Base-by-base conservation (phyloP, 2,329 filamentous ascomycete genomes). In the Diaporthe humulicola region DNA sequence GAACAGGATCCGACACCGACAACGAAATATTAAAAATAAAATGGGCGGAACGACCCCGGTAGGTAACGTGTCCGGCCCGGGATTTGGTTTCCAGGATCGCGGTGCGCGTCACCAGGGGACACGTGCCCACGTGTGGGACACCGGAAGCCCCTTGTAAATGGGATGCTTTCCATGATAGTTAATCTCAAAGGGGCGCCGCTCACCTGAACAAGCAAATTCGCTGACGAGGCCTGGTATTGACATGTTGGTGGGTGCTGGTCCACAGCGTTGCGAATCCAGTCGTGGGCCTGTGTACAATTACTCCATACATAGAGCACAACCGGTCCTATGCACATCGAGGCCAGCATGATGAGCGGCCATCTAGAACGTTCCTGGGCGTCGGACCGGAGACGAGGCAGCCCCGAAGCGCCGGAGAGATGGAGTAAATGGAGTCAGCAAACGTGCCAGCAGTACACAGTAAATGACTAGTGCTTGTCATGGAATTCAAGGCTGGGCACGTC, bases 131-230 rank as follows among this genome's bases (percentile, higher is more conserved):
- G 64, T 54, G 45, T 50, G 45, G 48, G 25, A 69, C 15, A 40
- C 64, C n/a, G 33, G 64, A 48, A 69, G 64, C 52, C 64, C 64
- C 64, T 38, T 69, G 48, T 17, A 52, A n/a, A 30, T 33, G 28
- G 61, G 48, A 36, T 38, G 22, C 64, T 22, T 40, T 19, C 48
- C 64, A 69, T 30, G 48, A 38, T 33, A 50, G 22, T 30, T 30
- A 50, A 66, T 52, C 33, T 40, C 28, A 36, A 28, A 28, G 33
- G 48, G n/a, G 33, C 8, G 30, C 15, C 48, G 14, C 64, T 69
- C 48, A 54, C 64, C 48, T 69, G 48, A 54, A 36, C 2, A 12
- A 40, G 45, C 14, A 28, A 28, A 40, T 14, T 54, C 17, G 64
- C 12, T 52, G 42, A 52, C 45, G 15, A 36, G 19, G 22, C 42